Percentiles rank a stretch among this genome's conserved stretches.
phyloP scores from a whole-genome alignment of 2,329 filamentous ascomycete species.

The Penicillium sumatraense region DNA sequence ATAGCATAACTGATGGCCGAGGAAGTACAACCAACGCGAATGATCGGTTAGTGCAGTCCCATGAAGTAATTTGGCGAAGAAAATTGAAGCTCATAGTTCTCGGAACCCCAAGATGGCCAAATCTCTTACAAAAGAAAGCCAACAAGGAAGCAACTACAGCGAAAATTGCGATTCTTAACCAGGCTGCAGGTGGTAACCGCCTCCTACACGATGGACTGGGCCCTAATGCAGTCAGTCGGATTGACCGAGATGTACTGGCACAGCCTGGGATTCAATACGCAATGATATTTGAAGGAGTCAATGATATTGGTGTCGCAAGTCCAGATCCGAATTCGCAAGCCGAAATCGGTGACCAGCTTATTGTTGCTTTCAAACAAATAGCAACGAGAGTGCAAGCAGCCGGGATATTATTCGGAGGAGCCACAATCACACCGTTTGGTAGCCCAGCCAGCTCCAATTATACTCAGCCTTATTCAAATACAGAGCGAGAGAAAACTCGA shows the following conservation, averaged over 20 bases:
- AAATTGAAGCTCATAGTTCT: too few relatives aligned
- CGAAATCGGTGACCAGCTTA: conserved; percentile 56
- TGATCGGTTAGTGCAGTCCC: conserved; percentile 47
- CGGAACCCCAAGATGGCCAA: conserved; percentile 66
- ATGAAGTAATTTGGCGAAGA: too few relatives aligned
- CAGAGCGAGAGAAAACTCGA: conserved; percentile 60
- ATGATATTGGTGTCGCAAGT: conserved; percentile 65
- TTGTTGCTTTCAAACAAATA: conserved; percentile 64
- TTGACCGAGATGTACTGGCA: conserved; percentile 67
- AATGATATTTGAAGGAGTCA: conserved; percentile 71
- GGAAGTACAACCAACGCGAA: conserved; percentile 64
- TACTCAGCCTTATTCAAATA: conserved; percentile 59
- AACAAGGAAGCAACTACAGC: conserved; percentile 51
- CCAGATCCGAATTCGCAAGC: conserved; percentile 51
- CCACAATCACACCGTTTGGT: conserved; percentile 69
- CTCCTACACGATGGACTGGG: conserved; percentile 66
- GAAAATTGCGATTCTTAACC: conserved; percentile 63
- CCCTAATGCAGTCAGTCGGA: conserved; percentile 63
- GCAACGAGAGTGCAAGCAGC: conserved; percentile 57
- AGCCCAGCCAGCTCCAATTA: conserved; percentile 37
- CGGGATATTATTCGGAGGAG: conserved; percentile 63
- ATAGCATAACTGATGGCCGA: conserved; percentile 69
- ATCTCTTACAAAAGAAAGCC: conserved; percentile 59
- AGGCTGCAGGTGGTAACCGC: conserved; percentile 71
- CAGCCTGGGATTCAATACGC: conserved; percentile 63